phyloP scores from a whole-genome alignment of 352 stramenopile genomes.

The Thraustochytrium sp. region DNA sequence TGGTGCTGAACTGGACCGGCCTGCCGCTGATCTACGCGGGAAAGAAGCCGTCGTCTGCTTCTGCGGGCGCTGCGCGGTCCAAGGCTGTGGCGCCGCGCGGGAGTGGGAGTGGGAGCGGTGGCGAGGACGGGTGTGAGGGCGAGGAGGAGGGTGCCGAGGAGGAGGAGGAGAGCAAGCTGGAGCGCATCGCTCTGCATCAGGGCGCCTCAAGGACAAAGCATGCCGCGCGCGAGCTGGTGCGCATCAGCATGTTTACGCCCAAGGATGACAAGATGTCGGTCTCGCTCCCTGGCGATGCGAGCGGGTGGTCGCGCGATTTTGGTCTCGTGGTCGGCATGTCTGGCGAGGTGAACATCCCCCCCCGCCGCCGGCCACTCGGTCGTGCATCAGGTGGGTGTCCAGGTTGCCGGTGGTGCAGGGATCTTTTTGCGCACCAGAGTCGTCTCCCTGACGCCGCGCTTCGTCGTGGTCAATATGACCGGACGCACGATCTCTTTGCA shows the following conservation, averaged over 20 bases:
- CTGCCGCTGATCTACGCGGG: background rate
- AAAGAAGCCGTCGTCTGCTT: too few relatives aligned
- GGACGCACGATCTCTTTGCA: background rate
- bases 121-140: background rate
- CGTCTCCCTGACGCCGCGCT: conserved; percentile 27
- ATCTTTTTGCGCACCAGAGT: conserved; percentile 39
- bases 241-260: conserved; percentile 35
- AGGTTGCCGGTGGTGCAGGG: background rate
- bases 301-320: conserved; percentile 16
- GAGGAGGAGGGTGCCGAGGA: background rate
- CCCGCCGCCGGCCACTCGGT: background rate
- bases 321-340: conserved; percentile 36
- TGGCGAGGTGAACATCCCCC: conserved; percentile 36
- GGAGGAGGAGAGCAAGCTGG: background rate
- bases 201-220: background rate
- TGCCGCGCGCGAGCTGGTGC: background rate
- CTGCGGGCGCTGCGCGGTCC: background rate
- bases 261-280: conserved; percentile 3
- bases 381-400: conserved; percentile 37
- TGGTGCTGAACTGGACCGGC: conserved; percentile 40
- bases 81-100: background rate
- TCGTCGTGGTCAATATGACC: conserved; percentile 31
- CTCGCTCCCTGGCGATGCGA: background rate
- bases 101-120: background rate
- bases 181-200: background rate